A percentile compares a stretch with the other conserved stretches of the same genome.
Evolutionary conservation across 495 filamentous ascomycete genomes (phyloP).

Genomic region (Penicillium bovifimosum): DNA sequence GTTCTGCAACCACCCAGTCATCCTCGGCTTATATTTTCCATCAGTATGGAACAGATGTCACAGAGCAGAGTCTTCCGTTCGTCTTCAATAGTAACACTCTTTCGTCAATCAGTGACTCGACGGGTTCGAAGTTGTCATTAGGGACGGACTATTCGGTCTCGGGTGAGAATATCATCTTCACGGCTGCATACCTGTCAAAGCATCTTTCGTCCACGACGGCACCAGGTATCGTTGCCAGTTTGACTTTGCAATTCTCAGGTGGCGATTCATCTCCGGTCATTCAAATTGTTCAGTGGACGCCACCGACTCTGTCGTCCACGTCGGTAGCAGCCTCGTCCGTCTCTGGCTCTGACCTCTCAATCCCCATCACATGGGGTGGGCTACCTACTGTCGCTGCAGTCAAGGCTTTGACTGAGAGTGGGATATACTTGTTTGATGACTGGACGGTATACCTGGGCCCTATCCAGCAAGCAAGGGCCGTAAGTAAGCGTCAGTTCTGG

Average conservation of each 20-base stretch:
- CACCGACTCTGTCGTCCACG: conserved; percentile 37
- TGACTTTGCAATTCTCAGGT: conserved; percentile 48
- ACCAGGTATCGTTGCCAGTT: conserved; percentile 42
- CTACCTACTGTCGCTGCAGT: conserved; percentile 45
- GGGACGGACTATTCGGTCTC: conserved; percentile 45
- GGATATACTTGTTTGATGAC: conserved; percentile 48
- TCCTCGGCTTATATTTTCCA: conserved; percentile 53
- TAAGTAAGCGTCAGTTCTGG: conserved; percentile 16
- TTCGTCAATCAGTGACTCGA: conserved; percentile 36
- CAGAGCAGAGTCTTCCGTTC: conserved; percentile 39
- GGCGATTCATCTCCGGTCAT: conserved; percentile 41
- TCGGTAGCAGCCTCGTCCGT: conserved; percentile 34
- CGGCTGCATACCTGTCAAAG: conserved; percentile 41
- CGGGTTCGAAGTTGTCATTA: conserved; percentile 24
- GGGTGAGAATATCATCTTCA: conserved; percentile 42
- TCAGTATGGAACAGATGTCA: conserved; percentile 41
- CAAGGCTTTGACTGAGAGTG: conserved; percentile 46
- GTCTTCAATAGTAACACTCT: conserved; percentile 53
- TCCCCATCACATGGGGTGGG: conserved; percentile 51
- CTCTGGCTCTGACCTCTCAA: conserved; percentile 39
- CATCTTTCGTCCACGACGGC: conserved; percentile 33
- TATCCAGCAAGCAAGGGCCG: conserved; percentile 47
- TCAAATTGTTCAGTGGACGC: conserved; percentile 47
- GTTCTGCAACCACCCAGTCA: conserved; percentile 36
- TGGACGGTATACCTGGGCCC: conserved; percentile 54